Conservation (phyloP, 2,329 filamentous ascomycete genomes). For the Fusarium duplospermum region DNA sequence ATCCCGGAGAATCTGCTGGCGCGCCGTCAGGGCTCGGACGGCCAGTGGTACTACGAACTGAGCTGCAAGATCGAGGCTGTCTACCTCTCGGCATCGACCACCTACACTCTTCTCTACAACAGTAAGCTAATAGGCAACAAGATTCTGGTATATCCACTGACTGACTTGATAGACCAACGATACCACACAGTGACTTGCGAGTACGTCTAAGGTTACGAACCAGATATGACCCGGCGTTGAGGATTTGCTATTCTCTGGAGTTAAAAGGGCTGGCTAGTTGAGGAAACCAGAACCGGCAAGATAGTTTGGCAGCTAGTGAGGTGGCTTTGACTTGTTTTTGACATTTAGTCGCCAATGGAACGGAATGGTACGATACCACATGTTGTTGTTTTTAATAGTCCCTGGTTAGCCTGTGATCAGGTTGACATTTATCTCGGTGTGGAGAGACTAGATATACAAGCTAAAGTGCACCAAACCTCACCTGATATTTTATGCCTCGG, state of each 20-base stretch:
- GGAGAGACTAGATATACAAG: neutral
- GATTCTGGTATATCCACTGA: conserved; percentile 24
- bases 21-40: conserved; percentile 50
- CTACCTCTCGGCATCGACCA: conserved; percentile 56
- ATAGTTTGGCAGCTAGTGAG: conserved; percentile 21
- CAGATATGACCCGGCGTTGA: neutral
- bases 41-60: conserved; percentile 54
- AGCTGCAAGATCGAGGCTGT: conserved; percentile 55
- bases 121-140: conserved; percentile 42
- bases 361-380: conserved; percentile 26
- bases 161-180: conserved; percentile 46
- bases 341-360: conserved; percentile 11
- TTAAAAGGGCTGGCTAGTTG: neutral
- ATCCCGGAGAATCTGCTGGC: conserved; percentile 53
- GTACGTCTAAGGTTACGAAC: conserved; percentile 50
- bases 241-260: conserved; percentile 12
- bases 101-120: conserved; percentile 58
- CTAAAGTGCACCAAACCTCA: neutral
- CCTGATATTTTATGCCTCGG: neutral
- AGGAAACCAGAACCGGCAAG: neutral
- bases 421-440: neutral
- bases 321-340: conserved; percentile 8
- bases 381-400: neutral
- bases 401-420: neutral
- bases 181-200: conserved; percentile 57